Percentiles rank a stretch among this genome's conserved stretches.
These are phyloP conservation scores for Trichomonascaceae sp. DNA, from an alignment of 1,139 yeast species.

Conservation along the genomic window DNA sequence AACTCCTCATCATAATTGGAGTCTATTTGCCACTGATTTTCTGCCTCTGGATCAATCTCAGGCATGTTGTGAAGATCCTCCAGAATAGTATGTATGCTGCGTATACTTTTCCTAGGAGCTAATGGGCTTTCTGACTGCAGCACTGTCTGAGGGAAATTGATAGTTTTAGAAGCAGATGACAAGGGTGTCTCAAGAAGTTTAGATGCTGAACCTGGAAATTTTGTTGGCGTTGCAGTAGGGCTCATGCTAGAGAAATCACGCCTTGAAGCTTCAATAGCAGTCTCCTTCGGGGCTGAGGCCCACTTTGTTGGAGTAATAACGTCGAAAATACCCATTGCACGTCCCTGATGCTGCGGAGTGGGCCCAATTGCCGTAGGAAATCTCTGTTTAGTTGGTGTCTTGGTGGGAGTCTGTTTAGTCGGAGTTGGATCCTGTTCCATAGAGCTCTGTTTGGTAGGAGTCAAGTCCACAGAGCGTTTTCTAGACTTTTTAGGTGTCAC, in stretches of 20 bases:
- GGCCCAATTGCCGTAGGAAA: constrained; percentile 51
- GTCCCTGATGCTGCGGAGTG: constrained; percentile 69
- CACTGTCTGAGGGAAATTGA: constrained; percentile 13
- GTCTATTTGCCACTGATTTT: constrained; percentile 8
- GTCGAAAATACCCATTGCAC: constrained; percentile 62
- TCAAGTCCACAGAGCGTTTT: neutral
- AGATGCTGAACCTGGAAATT: constrained; percentile 4
- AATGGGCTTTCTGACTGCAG: constrained; percentile 18
- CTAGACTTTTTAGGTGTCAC: neutral
- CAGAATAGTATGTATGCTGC: constrained; percentile 37
- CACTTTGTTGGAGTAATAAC: constrained; percentile 36
- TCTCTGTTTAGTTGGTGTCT: constrained; percentile 12
- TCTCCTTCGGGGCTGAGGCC: neutral
- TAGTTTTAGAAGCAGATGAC: constrained; percentile 26
- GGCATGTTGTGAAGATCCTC: constrained; percentile 34
- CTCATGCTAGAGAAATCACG: neutral
- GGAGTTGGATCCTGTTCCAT: neutral
- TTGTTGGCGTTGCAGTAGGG: constrained; percentile 2
- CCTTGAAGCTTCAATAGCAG: neutral
- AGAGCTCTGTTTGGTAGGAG: neutral
- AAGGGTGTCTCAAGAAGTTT: constrained; percentile 13
- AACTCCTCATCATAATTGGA: constrained; percentile 12
- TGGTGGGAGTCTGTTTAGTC: constrained; percentile 1
- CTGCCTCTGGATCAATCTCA: constrained; percentile 14
- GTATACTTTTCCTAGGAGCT: constrained; percentile 25